A percentile compares a stretch with the other conserved stretches of the same genome.
Evolutionary conservation across 2,329 filamentous ascomycete species (phyloP).

Genomic region (Dryadomyces quercus-mongolicae): DNA sequence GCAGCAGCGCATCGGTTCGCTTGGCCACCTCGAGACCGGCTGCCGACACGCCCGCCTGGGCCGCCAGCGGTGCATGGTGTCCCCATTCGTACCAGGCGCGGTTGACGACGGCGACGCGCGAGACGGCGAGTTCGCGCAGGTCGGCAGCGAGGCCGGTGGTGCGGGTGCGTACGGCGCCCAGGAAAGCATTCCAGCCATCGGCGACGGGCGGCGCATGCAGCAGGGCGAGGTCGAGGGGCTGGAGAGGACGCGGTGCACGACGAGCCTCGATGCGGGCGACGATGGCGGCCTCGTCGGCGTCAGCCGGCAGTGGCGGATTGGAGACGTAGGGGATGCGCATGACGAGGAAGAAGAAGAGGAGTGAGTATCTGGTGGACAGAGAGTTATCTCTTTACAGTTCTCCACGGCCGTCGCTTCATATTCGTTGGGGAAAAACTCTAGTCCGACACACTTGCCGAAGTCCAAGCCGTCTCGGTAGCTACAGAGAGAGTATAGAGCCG

Average conservation of each 20-base stretch:
- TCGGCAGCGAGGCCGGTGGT: slow-evolving; percentile 40
- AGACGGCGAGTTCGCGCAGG: slow-evolving; percentile 68
- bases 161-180: slow-evolving; percentile 48
- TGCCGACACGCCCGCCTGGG: slow-evolving; percentile 42
- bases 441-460: too few relatives aligned
- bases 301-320: slow-evolving; percentile 33
- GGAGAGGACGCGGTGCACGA: slow-evolving; percentile 56
- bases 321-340: slow-evolving; percentile 60
- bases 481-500: too few relatives aligned
- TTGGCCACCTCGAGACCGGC: slow-evolving; percentile 34
- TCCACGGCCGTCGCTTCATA: too few relatives aligned
- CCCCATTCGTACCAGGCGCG: slow-evolving; percentile 77
- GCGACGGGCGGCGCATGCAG: slow-evolving; percentile 64
- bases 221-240: slow-evolving; percentile 63
- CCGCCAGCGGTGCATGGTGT: slow-evolving; percentile 60
- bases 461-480: too few relatives aligned
- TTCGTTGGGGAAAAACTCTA: too few relatives aligned
- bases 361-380: too few relatives aligned
- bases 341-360: slow-evolving; percentile 14
- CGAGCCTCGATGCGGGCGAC: slow-evolving; percentile 52
- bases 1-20: slow-evolving; percentile 16
- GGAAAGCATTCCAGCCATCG: slow-evolving; percentile 62
- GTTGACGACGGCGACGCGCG: slow-evolving; percentile 69
- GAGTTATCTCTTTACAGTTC: too few relatives aligned
- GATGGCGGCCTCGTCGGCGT: slow-evolving; percentile 40